Evolutionary conservation across 139 green algal species (phyloP), one percentile per base, ranked within the genome.

Genomic region (Closterium sp.): DNA sequence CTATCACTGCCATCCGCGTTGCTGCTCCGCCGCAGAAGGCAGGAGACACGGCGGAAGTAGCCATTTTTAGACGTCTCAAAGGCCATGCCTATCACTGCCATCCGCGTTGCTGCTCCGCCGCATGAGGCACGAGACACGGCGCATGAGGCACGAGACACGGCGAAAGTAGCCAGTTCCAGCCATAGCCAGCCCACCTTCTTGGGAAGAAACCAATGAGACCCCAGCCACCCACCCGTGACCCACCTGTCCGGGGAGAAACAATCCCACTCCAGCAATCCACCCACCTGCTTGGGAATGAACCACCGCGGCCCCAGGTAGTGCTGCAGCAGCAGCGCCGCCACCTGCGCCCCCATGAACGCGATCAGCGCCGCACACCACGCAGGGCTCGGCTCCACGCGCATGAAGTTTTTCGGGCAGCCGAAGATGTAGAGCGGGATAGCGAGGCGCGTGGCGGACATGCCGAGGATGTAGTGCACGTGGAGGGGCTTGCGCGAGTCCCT

Each of bases 131-230:
- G 94, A 87, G 9, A 94, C 22, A 2, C 87, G 38, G n/a, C 38
- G 27, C 27, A 88, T 32, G 21, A 38, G n/a, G 88, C 79, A 91
- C 21, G 94, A 87, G 9, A 94, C 22, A 2, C 87, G 38, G n/a
- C 94, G 88, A 85, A 95, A n/a, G n/a, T n/a, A n/a, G n/a, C n/a
- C n/a, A n/a, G n/a, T n/a, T 95, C 92, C 98, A 99, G 93, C 98
- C 96, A 90, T 98, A 98, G n/a, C n/a, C n/a, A n/a, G n/a, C n/a
- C n/a, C n/a, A n/a, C n/a, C 70, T 97, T 96, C 0, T 95, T 91
- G 1, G 97, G 97, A 73, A 98, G 90, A 86, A 97, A 96, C 21
- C n/a, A n/a, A n/a, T n/a, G n/a, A n/a, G n/a, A n/a, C n/a, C n/a
- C n/a, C n/a, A n/a, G n/a, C n/a, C n/a, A n/a, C n/a, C n/a, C n/a